Percentiles rank a stretch among this genome's conserved stretches.
Conservation (phyloP, 2,329 filamentous ascomycete genomes). For the Knoxdaviesia capensis region DNA sequence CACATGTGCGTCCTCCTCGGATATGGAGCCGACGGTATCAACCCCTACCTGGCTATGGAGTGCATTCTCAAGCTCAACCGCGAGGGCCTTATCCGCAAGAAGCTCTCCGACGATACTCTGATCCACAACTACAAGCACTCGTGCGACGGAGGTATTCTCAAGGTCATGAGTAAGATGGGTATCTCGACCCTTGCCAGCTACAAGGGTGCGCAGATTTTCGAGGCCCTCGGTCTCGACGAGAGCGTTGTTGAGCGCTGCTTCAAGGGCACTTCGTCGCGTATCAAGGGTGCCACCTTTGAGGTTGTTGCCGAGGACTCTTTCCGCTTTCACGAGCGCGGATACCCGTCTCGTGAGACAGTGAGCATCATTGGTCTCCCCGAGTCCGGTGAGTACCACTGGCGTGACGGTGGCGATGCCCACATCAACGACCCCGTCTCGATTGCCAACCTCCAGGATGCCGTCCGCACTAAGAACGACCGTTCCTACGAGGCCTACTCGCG, state of each 20-base stretch:
- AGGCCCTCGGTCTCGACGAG: constrained; percentile 85
- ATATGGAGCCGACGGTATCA: constrained; percentile 85
- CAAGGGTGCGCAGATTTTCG: constrained; percentile 96
- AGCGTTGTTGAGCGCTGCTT: constrained; percentile 87
- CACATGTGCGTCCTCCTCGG: constrained; percentile 97
- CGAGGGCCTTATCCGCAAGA: constrained; percentile 81
- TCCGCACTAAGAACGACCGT: constrained; percentile 94
- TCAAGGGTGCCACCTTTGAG: constrained; percentile 85
- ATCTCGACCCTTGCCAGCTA: constrained; percentile 92
- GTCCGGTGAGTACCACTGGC: constrained; percentile 96
- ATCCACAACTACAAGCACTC: constrained; percentile 96
- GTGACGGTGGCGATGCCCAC: constrained; percentile 86
- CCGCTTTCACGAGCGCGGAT: constrained; percentile 86
- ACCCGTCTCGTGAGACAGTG: constrained; percentile 59
- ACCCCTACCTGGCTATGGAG: constrained; percentile 88
- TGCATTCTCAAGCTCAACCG: constrained; percentile 94
- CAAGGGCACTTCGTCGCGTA: constrained; percentile 80
- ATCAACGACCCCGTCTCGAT: constrained; percentile 90
- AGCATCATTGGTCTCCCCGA: constrained; percentile 66
- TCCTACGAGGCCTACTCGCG: constrained; percentile 93
- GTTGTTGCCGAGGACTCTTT: constrained; percentile 87
- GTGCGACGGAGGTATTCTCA: constrained; percentile 86
- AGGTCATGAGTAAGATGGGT: constrained; percentile 99
- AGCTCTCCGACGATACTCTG: constrained; percentile 59
- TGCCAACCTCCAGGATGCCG: constrained; percentile 91